These are phyloP conservation scores for Piromyces finnis DNA, from an alignment of 192 early-diverging fungal genomes.

Conservation along the genomic window DNA sequence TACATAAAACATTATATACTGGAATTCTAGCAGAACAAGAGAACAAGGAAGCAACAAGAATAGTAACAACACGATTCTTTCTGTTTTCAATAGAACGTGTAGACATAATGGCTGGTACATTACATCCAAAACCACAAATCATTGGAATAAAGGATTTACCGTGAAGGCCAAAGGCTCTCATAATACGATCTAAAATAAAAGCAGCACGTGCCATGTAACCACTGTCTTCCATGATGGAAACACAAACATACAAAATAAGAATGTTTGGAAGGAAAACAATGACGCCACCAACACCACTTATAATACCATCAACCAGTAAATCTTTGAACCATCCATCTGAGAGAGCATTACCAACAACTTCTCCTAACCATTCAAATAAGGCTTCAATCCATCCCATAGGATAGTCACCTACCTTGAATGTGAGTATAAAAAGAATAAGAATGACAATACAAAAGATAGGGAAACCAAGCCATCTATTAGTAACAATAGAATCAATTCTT, in stretches of 20 bases:
- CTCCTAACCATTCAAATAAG: neutral
- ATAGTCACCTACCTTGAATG: neutral
- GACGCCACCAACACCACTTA: too few species aligned
- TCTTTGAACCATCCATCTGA: neutral
- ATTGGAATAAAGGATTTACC: too few species aligned
- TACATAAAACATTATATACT: neutral
- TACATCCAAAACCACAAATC: too few species aligned
- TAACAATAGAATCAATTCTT: neutral
- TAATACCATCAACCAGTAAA: too few species aligned
- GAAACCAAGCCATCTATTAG: neutral
- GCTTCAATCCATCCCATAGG: neutral
- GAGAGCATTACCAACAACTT: neutral
- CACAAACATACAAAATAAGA: neutral
- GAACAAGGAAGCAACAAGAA: neutral
- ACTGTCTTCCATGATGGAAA: neutral
- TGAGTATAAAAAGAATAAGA: neutral
- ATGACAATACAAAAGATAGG: neutral
- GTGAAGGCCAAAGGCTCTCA: too few species aligned
- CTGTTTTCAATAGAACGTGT: neutral
- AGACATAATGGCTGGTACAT: neutral
- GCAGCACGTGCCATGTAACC: neutral
- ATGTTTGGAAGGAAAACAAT: neutral
- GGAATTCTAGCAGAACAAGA: neutral
- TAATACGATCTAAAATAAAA: too few species aligned
- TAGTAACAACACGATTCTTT: neutral